Percentiles rank a stretch among this genome's conserved stretches.
phyloP scores from a whole-genome alignment of 306 rosid species.

The Nissolia schottii region DNA sequence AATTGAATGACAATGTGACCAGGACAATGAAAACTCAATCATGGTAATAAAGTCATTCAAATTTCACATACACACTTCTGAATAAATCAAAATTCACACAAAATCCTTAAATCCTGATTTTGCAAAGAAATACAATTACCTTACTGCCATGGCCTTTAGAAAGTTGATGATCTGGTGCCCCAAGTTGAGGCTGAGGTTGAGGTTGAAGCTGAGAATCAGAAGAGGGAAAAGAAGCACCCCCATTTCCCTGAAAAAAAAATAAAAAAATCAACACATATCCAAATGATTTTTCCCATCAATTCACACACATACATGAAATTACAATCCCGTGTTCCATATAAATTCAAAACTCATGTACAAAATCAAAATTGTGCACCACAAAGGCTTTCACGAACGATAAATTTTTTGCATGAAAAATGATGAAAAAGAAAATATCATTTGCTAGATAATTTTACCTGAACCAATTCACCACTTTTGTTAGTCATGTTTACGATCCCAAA shows the following conservation, averaged over 20 bases:
- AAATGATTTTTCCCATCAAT: neutral
- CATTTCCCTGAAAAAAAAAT: constrained; percentile 45
- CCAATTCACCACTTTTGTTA: constrained; percentile 38
- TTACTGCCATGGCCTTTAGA: constrained; percentile 48
- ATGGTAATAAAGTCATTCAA: neutral
- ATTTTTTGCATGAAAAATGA: neutral
- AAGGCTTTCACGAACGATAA: neutral
- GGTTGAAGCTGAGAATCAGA: constrained; percentile 24
- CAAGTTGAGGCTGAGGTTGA: constrained; percentile 24
- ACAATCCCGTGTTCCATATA: neutral
- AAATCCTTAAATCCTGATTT: neutral
- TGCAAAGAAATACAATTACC: constrained; percentile 33
- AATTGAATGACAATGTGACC: neutral
- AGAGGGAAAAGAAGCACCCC: constrained; percentile 24
- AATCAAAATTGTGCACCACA: neutral
- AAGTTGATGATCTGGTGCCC: constrained; percentile 29
- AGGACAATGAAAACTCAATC: neutral
- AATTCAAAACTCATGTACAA: neutral
- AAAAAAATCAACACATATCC: no score
- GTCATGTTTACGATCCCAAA: constrained; percentile 54
- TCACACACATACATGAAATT: neutral
- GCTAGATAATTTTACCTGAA: constrained; percentile 43
- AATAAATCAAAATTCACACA: neutral
- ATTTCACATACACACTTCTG: neutral
- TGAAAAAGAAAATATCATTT: neutral